Evolutionary conservation across 2,329 filamentous ascomycete species (phyloP), one percentile per base, ranked within the genome.

Genomic region (Aspergillus tanneri): DNA sequence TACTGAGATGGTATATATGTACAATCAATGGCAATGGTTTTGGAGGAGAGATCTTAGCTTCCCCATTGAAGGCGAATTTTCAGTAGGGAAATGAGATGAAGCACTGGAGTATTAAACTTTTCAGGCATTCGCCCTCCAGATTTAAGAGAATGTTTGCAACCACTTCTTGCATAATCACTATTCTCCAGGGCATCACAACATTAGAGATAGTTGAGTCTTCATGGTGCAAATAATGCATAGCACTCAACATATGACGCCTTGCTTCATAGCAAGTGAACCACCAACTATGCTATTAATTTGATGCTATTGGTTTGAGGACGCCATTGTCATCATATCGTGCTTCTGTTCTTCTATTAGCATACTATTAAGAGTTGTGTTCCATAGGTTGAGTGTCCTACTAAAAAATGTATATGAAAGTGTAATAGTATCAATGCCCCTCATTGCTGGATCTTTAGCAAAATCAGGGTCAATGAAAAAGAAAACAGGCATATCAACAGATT

Each of bases 401-500:
- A 99, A 99, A 69, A 99, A 99, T 0, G 93, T 99, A 74, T 99
- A 99, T 59, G 86, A 95, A 64, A 99, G 72, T 25, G 93, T 99
- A 46, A 99, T 90, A 2, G 91, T 96, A 74, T 96, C 90, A 54
- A 99, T 89, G 0, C 87, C 88, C 72, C 82, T 88, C 92, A 96
- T 97, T 56, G 87, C 91, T 43, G 92, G 76, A 70, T 99, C 93
- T 59, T 87, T 91, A 50, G 92, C 79, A 74, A 99, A 86, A 66
- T 97, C 93, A 0, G 93, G 93, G 65, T 99, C 93, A 57, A 99
- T 87, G 71, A 97, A 99, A 74, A 99, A 99, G 72, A 99, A 99
- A 0, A 99, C 95, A 0, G 93, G 95, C 95, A 99, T 99, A 70
- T 99, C 93, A 45, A 99, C 93, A 36, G 90, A 93, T 78, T 99